These are phyloP conservation scores for Dentiscutata heterogama DNA, from an alignment of 371 early-diverging fungal genomes.

Conservation along the genomic window DNA sequence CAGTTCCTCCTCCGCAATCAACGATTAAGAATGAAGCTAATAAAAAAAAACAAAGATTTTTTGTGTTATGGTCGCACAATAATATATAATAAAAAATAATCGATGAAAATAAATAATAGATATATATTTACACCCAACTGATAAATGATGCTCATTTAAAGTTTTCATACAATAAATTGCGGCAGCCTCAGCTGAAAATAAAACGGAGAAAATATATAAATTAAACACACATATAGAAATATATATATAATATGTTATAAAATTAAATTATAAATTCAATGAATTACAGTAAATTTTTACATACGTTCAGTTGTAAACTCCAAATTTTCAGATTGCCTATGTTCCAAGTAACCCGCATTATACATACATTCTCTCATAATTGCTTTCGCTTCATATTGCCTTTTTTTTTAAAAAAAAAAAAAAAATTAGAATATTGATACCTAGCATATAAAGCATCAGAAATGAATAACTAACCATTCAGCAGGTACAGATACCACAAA, in stretches of 20 bases:
- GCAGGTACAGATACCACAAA: constrained; percentile 41
- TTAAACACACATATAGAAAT: background rate
- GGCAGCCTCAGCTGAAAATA: constrained; percentile 41
- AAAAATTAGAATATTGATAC: background rate
- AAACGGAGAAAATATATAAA: background rate
- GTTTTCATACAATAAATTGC: constrained; percentile 42
- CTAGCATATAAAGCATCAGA: background rate
- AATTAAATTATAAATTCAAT: background rate
- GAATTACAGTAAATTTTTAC: background rate
- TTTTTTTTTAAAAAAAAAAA: background rate
- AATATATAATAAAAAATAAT: background rate
- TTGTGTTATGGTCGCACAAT: background rate
- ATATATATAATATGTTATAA: background rate
- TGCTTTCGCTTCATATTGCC: constrained; percentile 40
- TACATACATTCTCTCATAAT: constrained; percentile 42
- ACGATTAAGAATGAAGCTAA: constrained; percentile 65
- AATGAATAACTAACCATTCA: constrained; percentile 35
- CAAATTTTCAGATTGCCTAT: constrained; percentile 23
- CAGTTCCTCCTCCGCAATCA: constrained; percentile 76
- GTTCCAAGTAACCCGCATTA: constrained; percentile 36
- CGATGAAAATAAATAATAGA: background rate
- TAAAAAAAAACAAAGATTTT: background rate
- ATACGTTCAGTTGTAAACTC: constrained; percentile 46
- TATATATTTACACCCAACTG: constrained; percentile 31
- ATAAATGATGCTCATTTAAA: constrained; percentile 40